Conservation (phyloP, 2,329 filamentous ascomycete species). For the Didymella sp. region DNA sequence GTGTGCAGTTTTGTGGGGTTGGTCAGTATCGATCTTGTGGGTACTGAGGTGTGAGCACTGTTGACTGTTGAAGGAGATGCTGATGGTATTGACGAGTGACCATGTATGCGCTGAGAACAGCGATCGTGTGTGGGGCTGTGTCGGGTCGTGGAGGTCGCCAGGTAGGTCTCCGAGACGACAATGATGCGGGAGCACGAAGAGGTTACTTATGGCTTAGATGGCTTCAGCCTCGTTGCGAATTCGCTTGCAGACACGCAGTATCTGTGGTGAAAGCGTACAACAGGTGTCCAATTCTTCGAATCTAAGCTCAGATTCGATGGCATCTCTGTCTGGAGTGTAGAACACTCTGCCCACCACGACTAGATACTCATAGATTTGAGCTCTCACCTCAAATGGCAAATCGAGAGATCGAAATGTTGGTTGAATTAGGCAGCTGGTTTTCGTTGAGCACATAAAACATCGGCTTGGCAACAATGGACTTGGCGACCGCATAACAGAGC, state of each 20-base stretch:
- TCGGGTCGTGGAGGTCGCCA: neutral
- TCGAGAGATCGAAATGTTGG: neutral
- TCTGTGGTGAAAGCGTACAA: neutral
- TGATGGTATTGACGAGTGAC: neutral
- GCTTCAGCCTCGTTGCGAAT: constrained; percentile 22
- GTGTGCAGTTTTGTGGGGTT: neutral
- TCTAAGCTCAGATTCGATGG: neutral
- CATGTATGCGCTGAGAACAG: neutral
- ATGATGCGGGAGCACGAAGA: constrained; percentile 22
- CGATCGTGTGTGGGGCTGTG: neutral
- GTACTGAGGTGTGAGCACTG: neutral
- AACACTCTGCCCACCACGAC: neutral
- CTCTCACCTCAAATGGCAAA: neutral
- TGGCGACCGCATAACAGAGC: neutral
- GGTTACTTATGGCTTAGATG: constrained; percentile 26
- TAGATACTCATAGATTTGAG: neutral
- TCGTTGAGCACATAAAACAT: neutral
- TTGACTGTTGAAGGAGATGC: neutral
- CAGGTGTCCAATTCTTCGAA: neutral
- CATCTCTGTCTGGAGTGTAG: neutral
- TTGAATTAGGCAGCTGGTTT: neutral
- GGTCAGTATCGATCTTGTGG: neutral
- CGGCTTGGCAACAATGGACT: neutral
- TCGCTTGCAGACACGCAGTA: constrained; percentile 23
- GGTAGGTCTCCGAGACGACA: neutral